Evolutionary conservation across 192 early-diverging fungal genomes (phyloP).

Genomic region (Oehlia diaphana): DNA sequence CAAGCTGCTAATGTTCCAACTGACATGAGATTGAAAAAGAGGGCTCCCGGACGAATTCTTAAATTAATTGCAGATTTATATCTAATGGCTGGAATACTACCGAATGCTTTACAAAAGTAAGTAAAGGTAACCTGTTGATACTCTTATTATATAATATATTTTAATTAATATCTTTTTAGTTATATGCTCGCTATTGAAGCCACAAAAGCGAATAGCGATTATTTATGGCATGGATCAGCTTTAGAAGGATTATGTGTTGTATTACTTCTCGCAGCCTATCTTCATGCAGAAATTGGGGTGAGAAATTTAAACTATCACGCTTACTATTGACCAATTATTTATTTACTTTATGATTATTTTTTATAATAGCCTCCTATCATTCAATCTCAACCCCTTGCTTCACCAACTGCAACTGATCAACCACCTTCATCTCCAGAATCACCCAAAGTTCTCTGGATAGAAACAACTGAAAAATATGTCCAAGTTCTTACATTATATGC

Average conservation of each 20-base stretch:
- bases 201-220: constrained; percentile 67
- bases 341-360: constrained; percentile 1
- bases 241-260: constrained; percentile 70
- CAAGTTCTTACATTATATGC: constrained; percentile 65
- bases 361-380: not conserved
- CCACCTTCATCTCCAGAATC: constrained; percentile 33
- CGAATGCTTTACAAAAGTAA: constrained; percentile 66
- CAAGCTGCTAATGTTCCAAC: constrained; percentile 32
- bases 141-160: not conserved
- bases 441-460: constrained; percentile 45
- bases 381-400: constrained; percentile 26
- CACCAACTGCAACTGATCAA: constrained; percentile 10
- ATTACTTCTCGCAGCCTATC: constrained; percentile 55
- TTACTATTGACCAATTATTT: not conserved
- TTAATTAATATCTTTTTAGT: constrained; percentile 32
- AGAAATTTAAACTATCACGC: not conserved
- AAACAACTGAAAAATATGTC: constrained; percentile 70
- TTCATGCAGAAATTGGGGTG: constrained; percentile 66
- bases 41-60: constrained; percentile 69
- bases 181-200: constrained; percentile 67
- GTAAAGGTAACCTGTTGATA: not conserved
- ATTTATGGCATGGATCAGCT: constrained; percentile 73
- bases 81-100: constrained; percentile 69
- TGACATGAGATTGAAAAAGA: constrained; percentile 50
- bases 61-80: constrained; percentile 77